These are phyloP conservation scores for Russula brevipes DNA, from an alignment of 768 basidiomycete genomes.

Conservation along the genomic window DNA sequence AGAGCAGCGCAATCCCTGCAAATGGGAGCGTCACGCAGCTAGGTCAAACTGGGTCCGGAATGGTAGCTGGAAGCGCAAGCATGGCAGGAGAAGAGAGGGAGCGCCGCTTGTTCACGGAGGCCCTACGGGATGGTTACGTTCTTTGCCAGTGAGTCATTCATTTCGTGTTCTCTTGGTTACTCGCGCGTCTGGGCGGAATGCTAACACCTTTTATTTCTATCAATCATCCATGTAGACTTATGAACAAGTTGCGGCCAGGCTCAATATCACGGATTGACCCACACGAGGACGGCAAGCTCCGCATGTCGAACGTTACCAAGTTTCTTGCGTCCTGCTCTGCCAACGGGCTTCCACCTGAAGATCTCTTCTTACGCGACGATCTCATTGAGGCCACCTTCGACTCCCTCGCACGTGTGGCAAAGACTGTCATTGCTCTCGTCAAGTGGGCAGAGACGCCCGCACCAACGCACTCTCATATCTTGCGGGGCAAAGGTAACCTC, in stretches of 20 bases:
- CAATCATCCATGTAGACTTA: conserved; percentile 45
- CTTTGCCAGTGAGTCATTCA: conserved; percentile 75
- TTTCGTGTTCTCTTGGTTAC: conserved; percentile 13
- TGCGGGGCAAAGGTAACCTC: conserved; percentile 33
- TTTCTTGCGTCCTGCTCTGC: conserved; percentile 73
- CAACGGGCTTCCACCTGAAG: conserved; percentile 56
- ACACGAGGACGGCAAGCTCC: conserved; percentile 60
- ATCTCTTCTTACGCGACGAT: conserved; percentile 65
- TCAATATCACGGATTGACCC: conserved; percentile 57
- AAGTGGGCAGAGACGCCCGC: conserved; percentile 53
- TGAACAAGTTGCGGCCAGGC: conserved; percentile 69
- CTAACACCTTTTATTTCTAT: conserved; percentile 24
- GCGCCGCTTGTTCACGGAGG: conserved; percentile 64
- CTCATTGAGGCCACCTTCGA: conserved; percentile 57
- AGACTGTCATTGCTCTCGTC: conserved; percentile 64
- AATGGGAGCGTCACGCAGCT: conserved; percentile 40
- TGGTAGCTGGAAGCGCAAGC: conserved; percentile 36
- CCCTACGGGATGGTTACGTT: conserved; percentile 77
- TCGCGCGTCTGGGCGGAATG: neutral
- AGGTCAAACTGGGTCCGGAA: conserved; percentile 17
- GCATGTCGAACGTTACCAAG: conserved; percentile 67
- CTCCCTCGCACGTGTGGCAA: conserved; percentile 64
- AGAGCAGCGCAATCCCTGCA: conserved; percentile 42
- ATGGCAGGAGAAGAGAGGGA: conserved; percentile 70
- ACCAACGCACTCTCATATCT: conserved; percentile 43